Evolutionary conservation across 2,329 filamentous ascomycete genomes (phyloP).

Genomic region (Hypomyces rosellus): DNA sequence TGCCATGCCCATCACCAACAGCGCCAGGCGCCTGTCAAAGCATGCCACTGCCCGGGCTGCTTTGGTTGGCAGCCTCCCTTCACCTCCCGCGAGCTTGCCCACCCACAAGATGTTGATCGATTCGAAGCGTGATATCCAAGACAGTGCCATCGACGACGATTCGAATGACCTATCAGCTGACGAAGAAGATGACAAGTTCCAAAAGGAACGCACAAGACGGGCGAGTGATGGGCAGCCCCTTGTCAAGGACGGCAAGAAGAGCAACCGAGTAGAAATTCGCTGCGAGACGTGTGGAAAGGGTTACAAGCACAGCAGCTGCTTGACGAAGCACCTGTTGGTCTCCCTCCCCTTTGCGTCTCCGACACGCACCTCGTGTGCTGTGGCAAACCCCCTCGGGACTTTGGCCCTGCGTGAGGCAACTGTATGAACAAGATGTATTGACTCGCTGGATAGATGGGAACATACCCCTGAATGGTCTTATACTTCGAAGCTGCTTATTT

Average conservation of each 20-base stretch:
- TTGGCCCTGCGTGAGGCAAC: not conserved
- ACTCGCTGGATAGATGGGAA: conserved; percentile 71
- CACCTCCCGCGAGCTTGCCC: conserved; percentile 63
- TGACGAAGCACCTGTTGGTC: conserved; percentile 99
- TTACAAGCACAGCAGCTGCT: conserved; percentile 99
- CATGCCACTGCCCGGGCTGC: conserved; percentile 46
- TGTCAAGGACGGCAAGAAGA: conserved; percentile 77
- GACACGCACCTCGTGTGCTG: conserved; percentile 10
- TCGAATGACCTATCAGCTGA: conserved; percentile 51
- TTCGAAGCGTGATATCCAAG: conserved; percentile 44
- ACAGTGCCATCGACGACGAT: conserved; percentile 65
- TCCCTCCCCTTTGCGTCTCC: conserved; percentile 40
- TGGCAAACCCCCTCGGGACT: not conserved
- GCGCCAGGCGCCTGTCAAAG: conserved; percentile 63
- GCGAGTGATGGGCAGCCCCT: conserved; percentile 85
- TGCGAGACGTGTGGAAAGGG: conserved; percentile 98
- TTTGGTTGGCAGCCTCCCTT: conserved; percentile 50
- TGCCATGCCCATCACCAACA: conserved; percentile 51
- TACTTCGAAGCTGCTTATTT: conserved; percentile 96
- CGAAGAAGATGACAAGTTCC: conserved; percentile 42
- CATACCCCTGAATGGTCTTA: conserved; percentile 97
- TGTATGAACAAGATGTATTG: conserved; percentile 19
- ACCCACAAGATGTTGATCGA: conserved; percentile 46
- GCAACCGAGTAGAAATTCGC: conserved; percentile 76
- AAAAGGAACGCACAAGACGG: conserved; percentile 48